Evolutionary conservation across 2,329 filamentous ascomycete species (phyloP).

Genomic region (Sclerotinia trifoliorum): DNA sequence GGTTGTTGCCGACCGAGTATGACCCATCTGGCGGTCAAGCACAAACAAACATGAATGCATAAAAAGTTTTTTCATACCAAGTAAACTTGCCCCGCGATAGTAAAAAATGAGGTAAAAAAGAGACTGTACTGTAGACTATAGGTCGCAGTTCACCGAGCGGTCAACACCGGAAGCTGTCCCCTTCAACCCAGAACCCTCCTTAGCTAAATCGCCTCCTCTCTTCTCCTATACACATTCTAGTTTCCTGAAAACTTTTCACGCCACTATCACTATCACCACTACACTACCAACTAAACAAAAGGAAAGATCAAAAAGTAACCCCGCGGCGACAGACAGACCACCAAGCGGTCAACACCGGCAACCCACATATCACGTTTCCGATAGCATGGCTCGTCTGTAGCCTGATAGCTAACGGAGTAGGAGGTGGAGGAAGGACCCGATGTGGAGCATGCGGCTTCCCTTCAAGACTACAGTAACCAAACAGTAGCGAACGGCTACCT

Average conservation of each 20-base stretch:
- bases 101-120: constrained; percentile 4
- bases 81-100: constrained; percentile 6
- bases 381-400: constrained; percentile 5
- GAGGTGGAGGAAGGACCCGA: not conserved
- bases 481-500: constrained; percentile 14
- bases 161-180: constrained; percentile 9
- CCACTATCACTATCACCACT: constrained; percentile 5
- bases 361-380: constrained; percentile 17
- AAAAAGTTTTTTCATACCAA: constrained; percentile 8
- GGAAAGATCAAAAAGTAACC: not conserved
- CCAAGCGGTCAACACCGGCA: constrained; percentile 19
- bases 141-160: constrained; percentile 2
- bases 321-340: constrained; percentile 8
- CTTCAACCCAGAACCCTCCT: not conserved
- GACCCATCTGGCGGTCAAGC: constrained; percentile 12
- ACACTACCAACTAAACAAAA: constrained; percentile 2
- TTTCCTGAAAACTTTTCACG: constrained; percentile 1
- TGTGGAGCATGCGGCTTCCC: constrained; percentile 12
- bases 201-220: not conserved
- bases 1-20: not conserved
- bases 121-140: not conserved
- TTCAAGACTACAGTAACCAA: constrained; percentile 13
- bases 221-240: not conserved
- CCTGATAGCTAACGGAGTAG: not conserved
- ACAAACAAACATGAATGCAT: not conserved